A percentile compares a stretch with the other conserved stretches of the same genome.
Conservation (phyloP, 1,139 yeast species). For the Williopsis jadinii region DNA sequence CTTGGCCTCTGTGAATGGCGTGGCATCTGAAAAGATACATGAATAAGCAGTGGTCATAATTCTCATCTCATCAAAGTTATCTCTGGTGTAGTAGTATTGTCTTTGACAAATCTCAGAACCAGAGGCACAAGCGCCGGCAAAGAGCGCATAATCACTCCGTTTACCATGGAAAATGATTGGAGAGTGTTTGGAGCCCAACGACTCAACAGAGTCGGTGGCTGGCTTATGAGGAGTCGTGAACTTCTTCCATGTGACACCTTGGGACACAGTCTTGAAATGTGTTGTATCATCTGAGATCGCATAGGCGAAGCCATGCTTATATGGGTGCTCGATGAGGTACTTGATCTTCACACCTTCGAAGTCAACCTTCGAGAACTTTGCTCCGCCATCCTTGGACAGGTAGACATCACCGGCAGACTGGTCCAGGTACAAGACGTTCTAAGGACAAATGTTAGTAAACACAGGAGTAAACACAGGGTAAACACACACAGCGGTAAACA, state of each 20-base stretch:
- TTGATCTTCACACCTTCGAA: constrained; percentile 26
- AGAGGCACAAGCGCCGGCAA: constrained; percentile 32
- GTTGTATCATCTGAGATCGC: constrained; percentile 34
- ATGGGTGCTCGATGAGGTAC: constrained; percentile 38
- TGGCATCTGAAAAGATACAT: constrained; percentile 47
- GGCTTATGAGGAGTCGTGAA: constrained; percentile 28
- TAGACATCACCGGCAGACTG: constrained; percentile 25
- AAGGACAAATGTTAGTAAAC: not conserved
- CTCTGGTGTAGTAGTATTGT: constrained; percentile 39
- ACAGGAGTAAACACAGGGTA: not conserved
- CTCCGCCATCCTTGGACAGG: constrained; percentile 52
- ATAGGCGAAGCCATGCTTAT: constrained; percentile 40
- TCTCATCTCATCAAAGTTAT: constrained; percentile 41
- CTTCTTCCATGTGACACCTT: constrained; percentile 49
- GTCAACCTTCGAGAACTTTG: constrained; percentile 35
- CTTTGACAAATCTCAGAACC: constrained; percentile 29
- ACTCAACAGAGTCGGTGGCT: constrained; percentile 20
- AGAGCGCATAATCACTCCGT: constrained; percentile 33
- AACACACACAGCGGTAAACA: no score
- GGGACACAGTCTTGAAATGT: constrained; percentile 48
- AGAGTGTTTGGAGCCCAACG: constrained; percentile 12
- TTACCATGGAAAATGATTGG: constrained; percentile 34
- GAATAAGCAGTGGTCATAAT: constrained; percentile 29
- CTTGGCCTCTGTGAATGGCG: constrained; percentile 28
- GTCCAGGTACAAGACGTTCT: constrained; percentile 33